Evolutionary conservation across 2,329 filamentous ascomycete genomes (phyloP).

Genomic region (Claviceps sp.): DNA sequence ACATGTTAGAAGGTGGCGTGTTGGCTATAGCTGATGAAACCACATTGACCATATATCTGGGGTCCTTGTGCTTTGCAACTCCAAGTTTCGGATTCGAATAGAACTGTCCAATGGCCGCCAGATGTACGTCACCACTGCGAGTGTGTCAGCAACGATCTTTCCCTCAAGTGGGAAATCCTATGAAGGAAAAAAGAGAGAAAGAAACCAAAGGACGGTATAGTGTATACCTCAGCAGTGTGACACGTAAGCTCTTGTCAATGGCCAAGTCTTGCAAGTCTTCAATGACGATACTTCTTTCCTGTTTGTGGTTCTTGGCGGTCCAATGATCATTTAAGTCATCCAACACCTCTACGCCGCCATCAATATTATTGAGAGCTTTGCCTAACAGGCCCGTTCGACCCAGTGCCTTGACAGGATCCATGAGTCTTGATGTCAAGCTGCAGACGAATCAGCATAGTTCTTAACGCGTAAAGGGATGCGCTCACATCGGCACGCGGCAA

Average conservation of each 20-base stretch:
- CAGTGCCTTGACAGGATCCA: constrained; percentile 82
- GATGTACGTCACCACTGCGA: constrained; percentile 73
- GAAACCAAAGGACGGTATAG: neutral
- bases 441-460: constrained; percentile 12
- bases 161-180: too few species aligned
- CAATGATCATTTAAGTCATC: constrained; percentile 94
- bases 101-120: constrained; percentile 87
- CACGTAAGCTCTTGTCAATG: constrained; percentile 77
- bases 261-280: constrained; percentile 89
- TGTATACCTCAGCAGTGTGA: constrained; percentile 67
- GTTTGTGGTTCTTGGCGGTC: constrained; percentile 91
- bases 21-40: constrained; percentile 93
- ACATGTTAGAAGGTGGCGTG: constrained; percentile 70
- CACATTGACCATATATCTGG: constrained; percentile 92
- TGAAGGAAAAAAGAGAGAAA: neutral
- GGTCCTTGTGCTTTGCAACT: constrained; percentile 78
- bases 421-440: constrained; percentile 66
- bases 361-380: constrained; percentile 72
- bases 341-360: constrained; percentile 80
- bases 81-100: constrained; percentile 76
- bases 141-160: neutral
- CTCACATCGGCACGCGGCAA: neutral
- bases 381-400: constrained; percentile 72
- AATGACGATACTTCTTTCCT: constrained; percentile 73
- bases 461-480: neutral